phyloP scores from a whole-genome alignment of 1,139 yeast genomes.

The Candida sanyaensis region DNA sequence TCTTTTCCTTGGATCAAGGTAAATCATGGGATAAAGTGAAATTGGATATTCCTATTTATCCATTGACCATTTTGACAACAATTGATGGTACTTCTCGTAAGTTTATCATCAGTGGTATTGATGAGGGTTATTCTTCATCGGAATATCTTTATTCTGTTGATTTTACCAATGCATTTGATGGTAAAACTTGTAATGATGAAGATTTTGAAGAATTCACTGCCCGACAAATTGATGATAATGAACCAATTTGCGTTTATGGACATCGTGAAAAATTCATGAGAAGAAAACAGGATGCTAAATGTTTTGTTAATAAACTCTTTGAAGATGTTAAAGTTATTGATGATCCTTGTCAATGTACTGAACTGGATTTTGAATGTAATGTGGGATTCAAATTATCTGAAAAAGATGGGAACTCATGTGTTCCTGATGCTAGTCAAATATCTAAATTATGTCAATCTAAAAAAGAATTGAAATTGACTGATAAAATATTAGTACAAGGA shows the following conservation, averaged over 20 bases:
- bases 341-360: constrained; percentile 67
- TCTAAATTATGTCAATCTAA: constrained; percentile 26
- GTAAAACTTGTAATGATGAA: constrained; percentile 46
- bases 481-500: constrained; percentile 49
- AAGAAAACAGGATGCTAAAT: constrained; percentile 67
- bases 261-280: constrained; percentile 66
- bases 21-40: constrained; percentile 55
- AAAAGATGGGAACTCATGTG: constrained; percentile 48
- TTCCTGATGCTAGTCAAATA: constrained; percentile 45
- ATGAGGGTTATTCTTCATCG: constrained; percentile 18
- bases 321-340: constrained; percentile 58
- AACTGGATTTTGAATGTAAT: constrained; percentile 72
- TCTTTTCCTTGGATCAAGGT: constrained; percentile 78
- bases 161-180: constrained; percentile 58
- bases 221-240: constrained; percentile 43
- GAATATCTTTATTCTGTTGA: constrained; percentile 53
- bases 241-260: constrained; percentile 73
- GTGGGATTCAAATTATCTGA: constrained; percentile 50
- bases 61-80: constrained; percentile 54
- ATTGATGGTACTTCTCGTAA: constrained; percentile 74
- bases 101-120: constrained; percentile 56
- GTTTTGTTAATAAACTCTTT: constrained; percentile 64
- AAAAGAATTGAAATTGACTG: constrained; percentile 29
- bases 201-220: constrained; percentile 77
- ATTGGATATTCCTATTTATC: constrained; percentile 50